A percentile compares a stretch with the other conserved stretches of the same genome.
These are phyloP conservation scores for Edaphochlamys debaryana DNA, from an alignment of 139 green algal species.

Conservation along the genomic window DNA sequence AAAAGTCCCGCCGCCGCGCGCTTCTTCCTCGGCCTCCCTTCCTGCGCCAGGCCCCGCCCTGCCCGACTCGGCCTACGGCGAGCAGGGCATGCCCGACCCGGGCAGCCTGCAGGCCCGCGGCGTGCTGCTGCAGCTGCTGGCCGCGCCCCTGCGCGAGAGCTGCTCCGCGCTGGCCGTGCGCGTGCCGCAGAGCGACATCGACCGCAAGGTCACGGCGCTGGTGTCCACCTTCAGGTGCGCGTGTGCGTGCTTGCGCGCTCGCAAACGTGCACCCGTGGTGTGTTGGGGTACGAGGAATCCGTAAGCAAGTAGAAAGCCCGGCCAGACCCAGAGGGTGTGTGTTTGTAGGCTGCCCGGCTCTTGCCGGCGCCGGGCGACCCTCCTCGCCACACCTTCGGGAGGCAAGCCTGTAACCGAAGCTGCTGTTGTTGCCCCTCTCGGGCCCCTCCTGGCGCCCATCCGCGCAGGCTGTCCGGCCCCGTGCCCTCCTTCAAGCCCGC, in stretches of 20 bases:
- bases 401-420: too few relatives aligned
- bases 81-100: not conserved
- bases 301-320: too few relatives aligned
- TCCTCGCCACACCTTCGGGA: too few relatives aligned
- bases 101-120: not conserved
- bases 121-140: slow-evolving; percentile 36
- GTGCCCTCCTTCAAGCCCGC: slow-evolving; percentile 32
- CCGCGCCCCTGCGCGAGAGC: slow-evolving; percentile 9
- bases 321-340: too few relatives aligned
- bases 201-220: slow-evolving; percentile 35
- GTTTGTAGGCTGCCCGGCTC: not conserved
- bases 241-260: too few relatives aligned
- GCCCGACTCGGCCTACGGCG: slow-evolving; percentile 6
- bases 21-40: too few relatives aligned
- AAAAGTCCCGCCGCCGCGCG: too few relatives aligned
- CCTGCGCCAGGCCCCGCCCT: slow-evolving; percentile 14
- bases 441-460: too few relatives aligned
- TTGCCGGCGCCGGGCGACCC: too few relatives aligned
- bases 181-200: slow-evolving; percentile 5
- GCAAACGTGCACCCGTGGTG: too few relatives aligned
- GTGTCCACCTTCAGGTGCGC: slow-evolving; percentile 14
- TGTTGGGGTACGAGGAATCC: too few relatives aligned
- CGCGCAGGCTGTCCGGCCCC: slow-evolving; percentile 24
- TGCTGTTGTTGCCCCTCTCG: too few relatives aligned
- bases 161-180: slow-evolving; percentile 9